Percentiles rank a stretch among this genome's conserved stretches.
Conservation (phyloP, 2,329 filamentous ascomycete genomes). For the Fusarium vanettenii region DNA sequence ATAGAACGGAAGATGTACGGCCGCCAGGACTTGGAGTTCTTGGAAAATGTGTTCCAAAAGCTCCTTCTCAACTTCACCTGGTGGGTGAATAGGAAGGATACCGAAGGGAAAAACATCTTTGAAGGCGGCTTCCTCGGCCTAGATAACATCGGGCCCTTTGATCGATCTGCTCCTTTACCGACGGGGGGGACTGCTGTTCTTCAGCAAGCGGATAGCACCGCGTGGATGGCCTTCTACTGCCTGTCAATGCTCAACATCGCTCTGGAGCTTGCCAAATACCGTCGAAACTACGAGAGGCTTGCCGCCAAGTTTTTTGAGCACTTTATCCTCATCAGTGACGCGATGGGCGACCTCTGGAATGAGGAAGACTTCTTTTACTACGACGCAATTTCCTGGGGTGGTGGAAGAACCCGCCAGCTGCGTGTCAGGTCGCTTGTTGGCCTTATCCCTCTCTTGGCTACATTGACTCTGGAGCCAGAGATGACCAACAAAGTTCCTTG, state of each 20-base stretch:
- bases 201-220: conserved; percentile 96
- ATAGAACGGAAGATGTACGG: conserved; percentile 98
- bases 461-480: conserved; percentile 91
- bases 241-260: conserved; percentile 97
- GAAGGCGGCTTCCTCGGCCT: conserved; percentile 95
- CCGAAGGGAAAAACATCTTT: conserved; percentile 95
- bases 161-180: conserved; percentile 92
- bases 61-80: conserved; percentile 96
- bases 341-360: conserved; percentile 98
- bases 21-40: conserved; percentile 91
- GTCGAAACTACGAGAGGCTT: conserved; percentile 95
- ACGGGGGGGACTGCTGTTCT: conserved; percentile 82
- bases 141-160: conserved; percentile 98
- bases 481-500: conserved; percentile 90
- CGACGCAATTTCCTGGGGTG: conserved; percentile 96
- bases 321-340: conserved; percentile 97
- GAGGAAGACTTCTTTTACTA: conserved; percentile 98
- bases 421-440: conserved; percentile 93
- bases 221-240: conserved; percentile 99
- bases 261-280: conserved; percentile 93
- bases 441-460: conserved; percentile 92
- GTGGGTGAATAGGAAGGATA: conserved; percentile 99
- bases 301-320: conserved; percentile 99
- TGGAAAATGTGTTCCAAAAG: conserved; percentile 98
- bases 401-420: conserved; percentile 91